Percentiles rank a stretch among this genome's conserved stretches.
phyloP scores from a whole-genome alignment of 345 rosid species.

The Gynandropsis gynandra region DNA sequence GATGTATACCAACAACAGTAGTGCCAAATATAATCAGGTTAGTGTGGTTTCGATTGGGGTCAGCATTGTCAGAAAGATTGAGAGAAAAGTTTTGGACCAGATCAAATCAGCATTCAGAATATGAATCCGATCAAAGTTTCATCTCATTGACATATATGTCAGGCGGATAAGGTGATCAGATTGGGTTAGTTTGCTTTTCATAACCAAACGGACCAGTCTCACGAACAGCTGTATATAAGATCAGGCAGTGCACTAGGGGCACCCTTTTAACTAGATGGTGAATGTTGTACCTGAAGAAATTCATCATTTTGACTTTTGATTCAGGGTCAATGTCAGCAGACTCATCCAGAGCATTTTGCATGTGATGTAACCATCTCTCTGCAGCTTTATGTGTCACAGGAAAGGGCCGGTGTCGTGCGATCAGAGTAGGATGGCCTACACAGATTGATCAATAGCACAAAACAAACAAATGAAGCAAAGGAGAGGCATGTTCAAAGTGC shows the following conservation, averaged over 20 bases:
- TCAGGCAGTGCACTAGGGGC: no score
- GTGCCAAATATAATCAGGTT: no score
- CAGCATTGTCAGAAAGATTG: no score
- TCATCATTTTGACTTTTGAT: slow-evolving; percentile 70
- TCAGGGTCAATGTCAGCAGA: slow-evolving; percentile 56
- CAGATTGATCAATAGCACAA: slow-evolving; percentile 2
- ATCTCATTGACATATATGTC: background rate
- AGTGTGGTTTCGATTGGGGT: no score
- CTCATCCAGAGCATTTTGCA: slow-evolving; percentile 71
- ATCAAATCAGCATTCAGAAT: background rate
- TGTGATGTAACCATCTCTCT: slow-evolving; percentile 79
- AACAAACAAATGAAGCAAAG: slow-evolving; percentile 9
- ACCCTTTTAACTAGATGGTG: no score
- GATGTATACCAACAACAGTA: background rate
- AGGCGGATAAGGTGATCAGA: background rate
- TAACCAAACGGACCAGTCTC: background rate
- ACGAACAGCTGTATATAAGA: background rate
- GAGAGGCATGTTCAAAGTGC: slow-evolving; percentile 6
- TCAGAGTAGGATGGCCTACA: slow-evolving; percentile 83
- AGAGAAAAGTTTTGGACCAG: no score
- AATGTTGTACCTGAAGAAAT: slow-evolving; percentile 58
- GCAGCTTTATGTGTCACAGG: slow-evolving; percentile 82
- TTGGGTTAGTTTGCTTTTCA: background rate
- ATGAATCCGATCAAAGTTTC: slow-evolving; percentile 1
- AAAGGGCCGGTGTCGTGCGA: slow-evolving; percentile 81